These are phyloP conservation scores for Eutypella sp. DNA, from an alignment of 2,329 filamentous ascomycete species.

Conservation along the genomic window DNA sequence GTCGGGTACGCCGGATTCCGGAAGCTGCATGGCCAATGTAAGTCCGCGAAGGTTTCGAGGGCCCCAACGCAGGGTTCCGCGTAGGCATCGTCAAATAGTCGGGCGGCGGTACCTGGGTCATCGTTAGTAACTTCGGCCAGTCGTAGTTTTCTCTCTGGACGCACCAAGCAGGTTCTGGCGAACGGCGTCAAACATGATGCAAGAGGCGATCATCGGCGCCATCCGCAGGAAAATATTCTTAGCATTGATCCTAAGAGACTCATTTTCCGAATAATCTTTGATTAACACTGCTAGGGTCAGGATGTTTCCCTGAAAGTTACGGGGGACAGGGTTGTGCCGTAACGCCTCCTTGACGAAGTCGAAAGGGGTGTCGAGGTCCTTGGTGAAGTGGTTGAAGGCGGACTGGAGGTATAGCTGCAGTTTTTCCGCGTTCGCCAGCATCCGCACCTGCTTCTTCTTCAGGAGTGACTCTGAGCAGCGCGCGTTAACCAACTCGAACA, in stretches of 20 bases:
- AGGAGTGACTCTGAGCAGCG: slow-evolving; percentile 35
- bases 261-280: slow-evolving; percentile 15
- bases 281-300: slow-evolving; percentile 24
- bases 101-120: slow-evolving; percentile 21
- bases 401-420: slow-evolving; percentile 27
- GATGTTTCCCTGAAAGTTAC: slow-evolving; percentile 28
- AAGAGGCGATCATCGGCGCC: slow-evolving; percentile 28
- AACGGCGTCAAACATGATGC: slow-evolving; percentile 29
- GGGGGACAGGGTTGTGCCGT: slow-evolving; percentile 25
- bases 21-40: slow-evolving; percentile 28
- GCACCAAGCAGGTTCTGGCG: slow-evolving; percentile 25
- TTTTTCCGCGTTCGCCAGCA: slow-evolving; percentile 25
- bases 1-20: slow-evolving; percentile 15
- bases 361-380: slow-evolving; percentile 26
- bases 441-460: slow-evolving; percentile 37
- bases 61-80: slow-evolving; percentile 24
- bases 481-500: slow-evolving; percentile 37
- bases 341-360: slow-evolving; percentile 29
- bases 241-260: slow-evolving; percentile 14
- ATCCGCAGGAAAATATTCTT: slow-evolving; percentile 26
- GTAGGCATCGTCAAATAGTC: slow-evolving; percentile 26
- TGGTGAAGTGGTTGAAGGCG: slow-evolving; percentile 28
- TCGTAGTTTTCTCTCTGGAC: background rate
- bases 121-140: background rate
- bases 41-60: slow-evolving; percentile 24